Evolutionary conservation across 352 stramenopile species (phyloP).

Genomic region (Globisporangium splendens): DNA sequence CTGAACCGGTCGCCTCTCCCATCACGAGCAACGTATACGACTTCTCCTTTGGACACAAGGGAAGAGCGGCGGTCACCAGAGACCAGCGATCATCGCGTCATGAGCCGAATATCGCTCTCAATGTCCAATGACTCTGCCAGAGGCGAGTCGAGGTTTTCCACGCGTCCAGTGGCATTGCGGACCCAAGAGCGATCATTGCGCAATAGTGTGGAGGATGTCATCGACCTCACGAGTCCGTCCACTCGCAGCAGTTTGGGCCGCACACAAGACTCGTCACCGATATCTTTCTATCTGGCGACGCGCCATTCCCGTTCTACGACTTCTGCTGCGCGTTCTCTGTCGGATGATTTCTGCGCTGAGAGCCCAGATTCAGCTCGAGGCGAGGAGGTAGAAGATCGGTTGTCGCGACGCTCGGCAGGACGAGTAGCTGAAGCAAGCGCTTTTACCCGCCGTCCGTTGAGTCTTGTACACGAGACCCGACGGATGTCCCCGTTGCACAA

Average conservation of each 20-base stretch:
- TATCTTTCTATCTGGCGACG: neutral
- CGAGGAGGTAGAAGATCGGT: neutral
- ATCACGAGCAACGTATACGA: neutral
- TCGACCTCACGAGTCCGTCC: constrained; percentile 59
- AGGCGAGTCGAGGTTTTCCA: neutral
- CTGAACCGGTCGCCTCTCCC: constrained; percentile 3
- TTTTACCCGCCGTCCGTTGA: constrained; percentile 28
- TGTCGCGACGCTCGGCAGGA: neutral
- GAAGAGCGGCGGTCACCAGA: constrained; percentile 1
- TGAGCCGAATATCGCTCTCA: neutral
- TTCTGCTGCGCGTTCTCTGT: constrained; percentile 5
- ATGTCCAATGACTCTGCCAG: neutral
- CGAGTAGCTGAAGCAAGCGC: constrained; percentile 1
- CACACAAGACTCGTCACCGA: neutral
- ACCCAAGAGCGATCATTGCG: constrained; percentile 3
- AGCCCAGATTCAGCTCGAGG: constrained; percentile 35
- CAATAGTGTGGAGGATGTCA: constrained; percentile 23
- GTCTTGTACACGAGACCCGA: constrained; percentile 26
- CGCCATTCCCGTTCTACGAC: neutral
- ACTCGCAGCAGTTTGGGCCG: constrained; percentile 11
- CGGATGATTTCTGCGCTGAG: constrained; percentile 54
- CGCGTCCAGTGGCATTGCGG: neutral
- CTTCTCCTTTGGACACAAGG: neutral
- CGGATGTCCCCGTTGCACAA: constrained; percentile 1
- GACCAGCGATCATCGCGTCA: neutral